Conservation (phyloP, 306 rosid species). For the Crotalaria pallida region DNA sequence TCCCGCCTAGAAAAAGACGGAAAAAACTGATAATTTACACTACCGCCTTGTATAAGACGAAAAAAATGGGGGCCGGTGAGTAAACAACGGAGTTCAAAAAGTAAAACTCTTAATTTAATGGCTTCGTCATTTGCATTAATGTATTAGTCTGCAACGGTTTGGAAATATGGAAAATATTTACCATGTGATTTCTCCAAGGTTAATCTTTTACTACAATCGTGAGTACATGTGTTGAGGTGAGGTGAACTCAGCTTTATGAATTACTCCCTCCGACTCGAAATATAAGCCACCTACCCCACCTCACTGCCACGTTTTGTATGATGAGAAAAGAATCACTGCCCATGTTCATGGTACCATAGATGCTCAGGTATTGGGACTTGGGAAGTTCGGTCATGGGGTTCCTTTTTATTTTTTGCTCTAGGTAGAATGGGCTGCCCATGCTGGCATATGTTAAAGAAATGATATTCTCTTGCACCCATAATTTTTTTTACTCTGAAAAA, state of each 20-base stretch:
- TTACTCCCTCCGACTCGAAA: no score
- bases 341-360: background rate
- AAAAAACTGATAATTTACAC: no score
- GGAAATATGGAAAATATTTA: background rate
- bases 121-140: no score
- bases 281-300: constrained; percentile 12
- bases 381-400: background rate
- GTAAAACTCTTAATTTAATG: no score
- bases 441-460: background rate
- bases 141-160: background rate
- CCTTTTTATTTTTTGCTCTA: background rate
- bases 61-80: no score
- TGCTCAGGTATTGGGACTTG: constrained; percentile 21
- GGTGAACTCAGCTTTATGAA: background rate
- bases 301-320: constrained; percentile 5
- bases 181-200: background rate
- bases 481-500: no score
- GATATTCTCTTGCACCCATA: background rate
- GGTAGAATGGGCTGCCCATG: constrained; percentile 3
- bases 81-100: no score
- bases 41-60: no score
- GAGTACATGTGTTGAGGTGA: no score
- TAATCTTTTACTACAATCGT: background rate
- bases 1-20: no score
- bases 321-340: constrained; percentile 3